Percentiles rank a stretch among this genome's conserved stretches.
These are phyloP conservation scores for Datura wrightii DNA, from an alignment of 257 asterid genomes.

Conservation along the genomic window DNA sequence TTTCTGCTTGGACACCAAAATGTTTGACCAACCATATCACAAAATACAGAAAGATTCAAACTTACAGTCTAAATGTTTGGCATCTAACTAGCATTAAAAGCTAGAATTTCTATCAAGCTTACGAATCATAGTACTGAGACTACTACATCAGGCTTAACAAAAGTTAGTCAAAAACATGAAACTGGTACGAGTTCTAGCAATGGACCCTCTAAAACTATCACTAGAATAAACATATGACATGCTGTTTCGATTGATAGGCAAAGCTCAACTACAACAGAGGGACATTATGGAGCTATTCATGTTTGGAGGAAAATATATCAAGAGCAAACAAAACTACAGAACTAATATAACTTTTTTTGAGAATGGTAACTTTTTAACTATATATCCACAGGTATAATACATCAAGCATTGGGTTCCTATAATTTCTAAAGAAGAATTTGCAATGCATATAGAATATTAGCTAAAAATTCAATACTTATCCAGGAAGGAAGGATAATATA, in stretches of 20 bases:
- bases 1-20: slow-evolving; percentile 24
- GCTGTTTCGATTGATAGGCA: background rate
- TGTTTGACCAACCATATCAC: background rate
- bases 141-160: background rate
- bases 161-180: background rate
- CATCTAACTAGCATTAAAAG: background rate
- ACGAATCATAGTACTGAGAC: slow-evolving; percentile 1
- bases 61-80: background rate
- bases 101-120: background rate
- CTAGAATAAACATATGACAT: background rate
- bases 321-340: slow-evolving; percentile 22
- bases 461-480: background rate
- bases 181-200: background rate
- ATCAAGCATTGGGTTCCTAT: too few species aligned
- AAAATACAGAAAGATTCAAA: background rate
- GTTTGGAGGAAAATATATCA: background rate
- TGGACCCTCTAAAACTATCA: slow-evolving; percentile 1
- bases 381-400: too few species aligned
- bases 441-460: background rate
- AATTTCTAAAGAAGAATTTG: background rate
- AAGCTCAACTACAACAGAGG: background rate
- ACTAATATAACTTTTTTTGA: background rate
- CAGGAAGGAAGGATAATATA: background rate
- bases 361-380: too few species aligned
- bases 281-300: slow-evolving; percentile 17